Conservation (phyloP, 306 rosid species). For the Inga laurina region DNA sequence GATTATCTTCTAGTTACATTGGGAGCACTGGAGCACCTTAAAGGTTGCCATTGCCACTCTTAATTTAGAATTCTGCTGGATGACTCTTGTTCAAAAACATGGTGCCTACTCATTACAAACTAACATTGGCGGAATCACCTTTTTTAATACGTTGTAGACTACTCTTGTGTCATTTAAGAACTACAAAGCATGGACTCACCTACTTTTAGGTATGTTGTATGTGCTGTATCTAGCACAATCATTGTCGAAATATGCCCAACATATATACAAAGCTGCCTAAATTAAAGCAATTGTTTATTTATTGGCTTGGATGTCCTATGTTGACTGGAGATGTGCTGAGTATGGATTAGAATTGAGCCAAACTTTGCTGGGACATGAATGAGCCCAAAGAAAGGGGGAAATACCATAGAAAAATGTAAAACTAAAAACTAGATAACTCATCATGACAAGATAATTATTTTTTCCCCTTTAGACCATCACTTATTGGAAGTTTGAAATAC, state of each 20-base stretch:
- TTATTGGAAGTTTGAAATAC: not conserved
- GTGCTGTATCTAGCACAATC: not conserved
- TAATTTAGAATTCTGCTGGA: not conserved
- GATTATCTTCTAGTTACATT: not conserved
- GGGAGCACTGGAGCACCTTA: not conserved
- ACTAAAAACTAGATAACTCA: not conserved
- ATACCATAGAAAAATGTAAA: not conserved
- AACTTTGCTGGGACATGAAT: not conserved
- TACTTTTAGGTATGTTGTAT: not conserved
- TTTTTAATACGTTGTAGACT: not conserved
- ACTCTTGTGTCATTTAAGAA: not conserved
- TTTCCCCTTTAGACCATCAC: not conserved
- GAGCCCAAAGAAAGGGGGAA: not conserved
- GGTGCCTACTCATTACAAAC: constrained; percentile 39
- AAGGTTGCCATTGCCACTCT: not conserved
- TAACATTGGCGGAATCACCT: too few relatives aligned
- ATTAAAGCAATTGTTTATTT: not conserved
- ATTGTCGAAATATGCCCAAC: not conserved
- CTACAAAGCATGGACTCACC: not conserved
- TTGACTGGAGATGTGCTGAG: not conserved
- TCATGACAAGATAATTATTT: not conserved
- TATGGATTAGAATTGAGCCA: not conserved
- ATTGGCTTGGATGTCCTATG: not conserved
- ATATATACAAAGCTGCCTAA: not conserved
- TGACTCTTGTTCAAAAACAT: constrained; percentile 22